These are phyloP conservation scores for Uronychia setigera DNA, from an alignment of 73 alveolate genomes.

Conservation along the genomic window DNA sequence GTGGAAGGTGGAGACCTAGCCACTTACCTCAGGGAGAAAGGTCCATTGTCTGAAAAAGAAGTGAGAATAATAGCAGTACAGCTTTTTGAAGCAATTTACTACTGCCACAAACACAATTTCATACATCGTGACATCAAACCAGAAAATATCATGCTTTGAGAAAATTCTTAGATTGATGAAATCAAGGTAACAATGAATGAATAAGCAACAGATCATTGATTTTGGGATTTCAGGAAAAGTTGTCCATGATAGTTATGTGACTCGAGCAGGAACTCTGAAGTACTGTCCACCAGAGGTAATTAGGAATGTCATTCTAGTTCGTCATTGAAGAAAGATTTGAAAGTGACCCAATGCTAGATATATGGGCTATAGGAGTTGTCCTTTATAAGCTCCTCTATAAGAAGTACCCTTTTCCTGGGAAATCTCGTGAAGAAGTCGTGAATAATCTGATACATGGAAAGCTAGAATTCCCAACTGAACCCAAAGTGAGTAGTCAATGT, in stretches of 20 bases:
- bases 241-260: not conserved
- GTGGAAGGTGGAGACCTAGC: not conserved
- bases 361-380: not conserved
- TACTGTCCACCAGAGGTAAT: not conserved
- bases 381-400: not conserved
- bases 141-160: not conserved
- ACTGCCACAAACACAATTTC: not conserved
- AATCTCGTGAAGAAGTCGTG: not conserved
- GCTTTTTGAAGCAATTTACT: not conserved
- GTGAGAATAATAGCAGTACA: not conserved
- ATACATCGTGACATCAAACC: not conserved
- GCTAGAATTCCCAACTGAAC: not conserved
- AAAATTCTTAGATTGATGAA: not conserved
- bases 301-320: not conserved
- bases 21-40: not conserved
- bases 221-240: not conserved
- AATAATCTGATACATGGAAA: not conserved
- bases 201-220: not conserved
- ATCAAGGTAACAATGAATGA: not conserved
- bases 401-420: conserved; percentile 1
- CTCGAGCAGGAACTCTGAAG: not conserved
- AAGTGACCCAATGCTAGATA: not conserved
- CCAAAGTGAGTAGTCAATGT: not conserved
- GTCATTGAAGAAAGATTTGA: not conserved
- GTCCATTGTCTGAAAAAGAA: not conserved